phyloP scores from a whole-genome alignment of 371 early-diverging fungal genomes.

The Dichotomocladium elegans region DNA sequence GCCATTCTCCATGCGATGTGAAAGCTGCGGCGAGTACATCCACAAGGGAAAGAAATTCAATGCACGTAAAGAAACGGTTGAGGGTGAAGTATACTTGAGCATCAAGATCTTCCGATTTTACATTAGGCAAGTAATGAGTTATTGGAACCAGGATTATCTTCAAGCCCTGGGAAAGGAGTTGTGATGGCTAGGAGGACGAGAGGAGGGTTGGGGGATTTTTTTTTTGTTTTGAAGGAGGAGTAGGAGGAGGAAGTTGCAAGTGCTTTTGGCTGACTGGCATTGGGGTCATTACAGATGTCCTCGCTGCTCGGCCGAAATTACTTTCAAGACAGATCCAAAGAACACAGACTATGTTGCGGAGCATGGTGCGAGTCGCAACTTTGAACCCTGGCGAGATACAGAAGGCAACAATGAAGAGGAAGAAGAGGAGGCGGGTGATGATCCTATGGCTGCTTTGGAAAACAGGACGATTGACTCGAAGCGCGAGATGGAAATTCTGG shows the following conservation, averaged over 20 bases:
- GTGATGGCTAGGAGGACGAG: no score
- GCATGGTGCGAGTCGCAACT: constrained; percentile 89
- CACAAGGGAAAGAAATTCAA: constrained; percentile 97
- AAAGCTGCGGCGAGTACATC: constrained; percentile 93
- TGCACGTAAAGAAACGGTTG: constrained; percentile 87
- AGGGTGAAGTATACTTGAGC: constrained; percentile 78
- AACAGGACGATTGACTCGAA: constrained; percentile 90
- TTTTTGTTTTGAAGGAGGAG: no score
- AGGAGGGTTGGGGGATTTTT: no score
- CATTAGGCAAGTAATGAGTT: constrained; percentile 61
- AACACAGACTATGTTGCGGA: constrained; percentile 96
- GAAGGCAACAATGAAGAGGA: constrained; percentile 50
- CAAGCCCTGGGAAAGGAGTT: no score
- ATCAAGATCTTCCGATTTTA: constrained; percentile 95
- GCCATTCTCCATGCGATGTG: constrained; percentile 98
- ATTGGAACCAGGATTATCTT: no score
- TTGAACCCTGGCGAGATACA: constrained; percentile 91
- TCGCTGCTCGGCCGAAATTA: constrained; percentile 91
- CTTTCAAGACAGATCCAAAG: constrained; percentile 97
- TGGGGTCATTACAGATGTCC: constrained; percentile 67
- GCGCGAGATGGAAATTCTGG: constrained; percentile 95
- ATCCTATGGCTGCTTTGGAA: constrained; percentile 93
- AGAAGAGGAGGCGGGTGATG: constrained; percentile 77
- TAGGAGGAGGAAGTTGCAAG: no score
- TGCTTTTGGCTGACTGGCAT: neutral